A percentile compares a stretch with the other conserved stretches of the same genome.
These are phyloP conservation scores for Naematelia encephala DNA, from an alignment of 768 basidiomycete genomes.

Conservation along the genomic window DNA sequence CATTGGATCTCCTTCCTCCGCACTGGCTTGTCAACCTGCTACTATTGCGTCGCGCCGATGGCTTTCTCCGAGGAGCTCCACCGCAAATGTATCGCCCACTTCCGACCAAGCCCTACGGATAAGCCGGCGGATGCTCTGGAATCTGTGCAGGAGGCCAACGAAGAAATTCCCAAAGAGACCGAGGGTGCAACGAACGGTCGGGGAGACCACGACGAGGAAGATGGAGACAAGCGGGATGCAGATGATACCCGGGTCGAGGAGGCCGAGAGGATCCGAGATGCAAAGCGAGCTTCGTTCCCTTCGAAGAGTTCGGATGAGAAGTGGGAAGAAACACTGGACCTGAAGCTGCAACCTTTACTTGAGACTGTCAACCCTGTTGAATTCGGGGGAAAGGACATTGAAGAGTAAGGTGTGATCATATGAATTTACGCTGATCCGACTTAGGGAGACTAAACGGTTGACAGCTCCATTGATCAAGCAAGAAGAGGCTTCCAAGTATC, in stretches of 20 bases:
- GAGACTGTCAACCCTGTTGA: conserved; percentile 77
- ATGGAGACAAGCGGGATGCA: conserved; percentile 15
- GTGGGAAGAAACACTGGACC: conserved; percentile 86
- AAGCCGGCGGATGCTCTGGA: conserved; percentile 53
- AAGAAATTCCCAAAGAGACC: conserved; percentile 14
- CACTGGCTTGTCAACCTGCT: conserved; percentile 65
- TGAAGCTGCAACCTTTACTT: conserved; percentile 75
- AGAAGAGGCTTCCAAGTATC: conserved; percentile 94
- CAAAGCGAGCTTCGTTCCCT: background rate
- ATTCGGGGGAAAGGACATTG: conserved; percentile 83
- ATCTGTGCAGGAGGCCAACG: conserved; percentile 6
- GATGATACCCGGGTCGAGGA: conserved; percentile 38
- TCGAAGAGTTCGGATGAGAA: conserved; percentile 63
- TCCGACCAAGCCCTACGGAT: conserved; percentile 53
- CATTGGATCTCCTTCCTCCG: conserved; percentile 90
- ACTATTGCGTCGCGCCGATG: conserved; percentile 90
- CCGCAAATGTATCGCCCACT: conserved; percentile 89
- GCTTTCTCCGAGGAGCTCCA: conserved; percentile 94
- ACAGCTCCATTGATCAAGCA: conserved; percentile 81
- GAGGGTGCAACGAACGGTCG: conserved; percentile 53
- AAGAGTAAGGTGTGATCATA: conserved; percentile 63
- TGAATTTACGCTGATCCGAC: conserved; percentile 7
- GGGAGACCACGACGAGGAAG: conserved; percentile 54
- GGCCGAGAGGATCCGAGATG: background rate
- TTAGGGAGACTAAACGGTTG: conserved; percentile 74